Evolutionary conservation across 257 asterid species (phyloP), one percentile per base, ranked within the genome.

Genomic region (Primulina huaijiensis): DNA sequence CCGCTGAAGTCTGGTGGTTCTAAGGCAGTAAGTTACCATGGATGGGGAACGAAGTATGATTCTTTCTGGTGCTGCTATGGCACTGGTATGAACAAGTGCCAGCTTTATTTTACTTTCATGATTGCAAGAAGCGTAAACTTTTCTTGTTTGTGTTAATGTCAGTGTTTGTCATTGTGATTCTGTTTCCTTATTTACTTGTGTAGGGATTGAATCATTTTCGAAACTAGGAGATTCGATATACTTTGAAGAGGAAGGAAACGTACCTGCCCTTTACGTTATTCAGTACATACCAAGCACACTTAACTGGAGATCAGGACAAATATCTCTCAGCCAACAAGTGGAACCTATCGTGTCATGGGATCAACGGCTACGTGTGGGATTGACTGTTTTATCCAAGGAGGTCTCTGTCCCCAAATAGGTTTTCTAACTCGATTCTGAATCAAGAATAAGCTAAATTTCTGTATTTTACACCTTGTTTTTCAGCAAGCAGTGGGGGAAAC

Each of bases 21-120:
- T 33, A 93, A 93, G 88, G 96, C 97, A 6, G 19, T 1, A 29
- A 85, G 92, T 79, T 83, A 61, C 78, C 97, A 93, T 40, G 80
- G 80, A 17, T 93, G 99, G 99, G 99, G 99, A 62, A 86, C 95
- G 6, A 60, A 79, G 60, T 82, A 64, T 31, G 73, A 87, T 69
- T 83, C 88, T 38, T 93, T 93, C 71, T 93, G 99, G 99, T 93
- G 99, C 81, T 93, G 99, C 76, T 93, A 93, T 1, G 99, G 99
- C 46, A 93, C 99, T 75, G 98, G 98, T 87, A 21, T n/a, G 38
- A 38, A 65, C 43, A 60, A 73, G 62, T 67, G 34, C 57, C 21
- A 2, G 37, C 65, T 69, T 57, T 50, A 40, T 53, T 29, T 64
- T 2, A 33, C 25, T 30, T 30, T 9, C 57, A 16, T 14, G 57